Evolutionary conservation across 768 basidiomycete genomes (phyloP).

Genomic region (Hydnum rufescens): DNA sequence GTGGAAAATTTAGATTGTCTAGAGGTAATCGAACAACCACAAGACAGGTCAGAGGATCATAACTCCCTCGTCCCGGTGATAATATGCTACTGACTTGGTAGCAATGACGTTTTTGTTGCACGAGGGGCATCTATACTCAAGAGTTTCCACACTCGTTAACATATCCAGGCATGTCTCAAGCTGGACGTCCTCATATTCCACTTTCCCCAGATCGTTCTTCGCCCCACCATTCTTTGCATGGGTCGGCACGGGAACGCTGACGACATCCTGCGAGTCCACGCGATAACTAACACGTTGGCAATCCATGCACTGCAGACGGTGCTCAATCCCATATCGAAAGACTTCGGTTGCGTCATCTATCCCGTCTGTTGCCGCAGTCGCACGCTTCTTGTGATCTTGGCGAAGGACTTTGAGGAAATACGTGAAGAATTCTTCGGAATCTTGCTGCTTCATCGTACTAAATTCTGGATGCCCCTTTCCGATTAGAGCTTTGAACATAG

Average conservation of each 20-base stretch:
- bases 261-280: conserved; percentile 49
- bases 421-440: conserved; percentile 84
- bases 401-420: conserved; percentile 59
- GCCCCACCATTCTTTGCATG: conserved; percentile 24
- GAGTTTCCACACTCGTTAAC: conserved; percentile 35
- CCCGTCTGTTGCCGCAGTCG: conserved; percentile 19
- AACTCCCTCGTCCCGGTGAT: background rate
- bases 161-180: conserved; percentile 42
- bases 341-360: conserved; percentile 44
- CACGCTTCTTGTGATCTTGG: conserved; percentile 35
- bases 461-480: conserved; percentile 91
- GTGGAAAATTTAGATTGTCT: conserved; percentile 64
- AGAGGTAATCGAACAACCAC: background rate
- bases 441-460: conserved; percentile 91
- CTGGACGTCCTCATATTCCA: conserved; percentile 38
- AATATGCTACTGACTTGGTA: conserved; percentile 34
- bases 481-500: conserved; percentile 70
- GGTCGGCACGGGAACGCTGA: conserved; percentile 68
- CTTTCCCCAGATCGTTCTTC: conserved; percentile 40
- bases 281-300: conserved; percentile 73
- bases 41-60: background rate
- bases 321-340: conserved; percentile 72
- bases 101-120: conserved; percentile 55
- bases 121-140: conserved; percentile 66
- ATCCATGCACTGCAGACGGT: conserved; percentile 59